Evolutionary conservation across 495 filamentous ascomycete species (phyloP).

Genomic region (Penicillium soppii): DNA sequence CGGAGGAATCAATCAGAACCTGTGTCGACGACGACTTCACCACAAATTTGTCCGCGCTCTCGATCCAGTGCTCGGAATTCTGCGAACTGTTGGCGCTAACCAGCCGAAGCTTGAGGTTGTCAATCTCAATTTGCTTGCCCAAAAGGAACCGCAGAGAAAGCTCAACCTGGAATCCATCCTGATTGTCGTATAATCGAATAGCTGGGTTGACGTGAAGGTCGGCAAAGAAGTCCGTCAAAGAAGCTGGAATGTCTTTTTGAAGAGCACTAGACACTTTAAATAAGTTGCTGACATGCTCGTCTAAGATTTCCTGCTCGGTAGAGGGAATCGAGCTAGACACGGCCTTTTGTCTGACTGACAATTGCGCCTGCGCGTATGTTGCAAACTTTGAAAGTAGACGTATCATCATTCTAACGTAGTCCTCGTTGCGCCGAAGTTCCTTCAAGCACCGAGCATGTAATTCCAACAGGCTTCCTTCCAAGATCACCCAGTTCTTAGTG

Average conservation of each 20-base stretch:
- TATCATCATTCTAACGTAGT: constrained; percentile 74
- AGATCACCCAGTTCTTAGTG: constrained; percentile 71
- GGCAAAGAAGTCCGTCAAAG: constrained; percentile 71
- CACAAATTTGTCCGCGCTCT: constrained; percentile 28
- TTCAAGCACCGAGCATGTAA: constrained; percentile 85
- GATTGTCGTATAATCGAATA: constrained; percentile 65
- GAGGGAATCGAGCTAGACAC: constrained; percentile 32
- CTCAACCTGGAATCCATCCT: constrained; percentile 75
- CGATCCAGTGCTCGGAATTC: constrained; percentile 44
- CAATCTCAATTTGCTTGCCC: constrained; percentile 64
- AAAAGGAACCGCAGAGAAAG: constrained; percentile 72
- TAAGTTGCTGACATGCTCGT: constrained; percentile 65
- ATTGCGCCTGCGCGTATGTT: constrained; percentile 30
- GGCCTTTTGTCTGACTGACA: constrained; percentile 36
- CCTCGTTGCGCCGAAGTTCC: constrained; percentile 69
- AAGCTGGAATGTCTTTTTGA: constrained; percentile 62
- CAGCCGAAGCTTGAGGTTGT: constrained; percentile 66
- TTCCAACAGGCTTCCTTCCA: constrained; percentile 79
- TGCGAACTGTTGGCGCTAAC: constrained; percentile 35
- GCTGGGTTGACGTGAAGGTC: constrained; percentile 67
- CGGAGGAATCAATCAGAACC: constrained; percentile 40
- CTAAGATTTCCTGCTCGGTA: constrained; percentile 54
- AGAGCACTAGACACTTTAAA: constrained; percentile 61
- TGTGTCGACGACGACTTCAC: constrained; percentile 41
- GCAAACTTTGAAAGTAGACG: constrained; percentile 75